Evolutionary conservation across 441 rosid species (phyloP).

Genomic region (Populus tomentosa): DNA sequence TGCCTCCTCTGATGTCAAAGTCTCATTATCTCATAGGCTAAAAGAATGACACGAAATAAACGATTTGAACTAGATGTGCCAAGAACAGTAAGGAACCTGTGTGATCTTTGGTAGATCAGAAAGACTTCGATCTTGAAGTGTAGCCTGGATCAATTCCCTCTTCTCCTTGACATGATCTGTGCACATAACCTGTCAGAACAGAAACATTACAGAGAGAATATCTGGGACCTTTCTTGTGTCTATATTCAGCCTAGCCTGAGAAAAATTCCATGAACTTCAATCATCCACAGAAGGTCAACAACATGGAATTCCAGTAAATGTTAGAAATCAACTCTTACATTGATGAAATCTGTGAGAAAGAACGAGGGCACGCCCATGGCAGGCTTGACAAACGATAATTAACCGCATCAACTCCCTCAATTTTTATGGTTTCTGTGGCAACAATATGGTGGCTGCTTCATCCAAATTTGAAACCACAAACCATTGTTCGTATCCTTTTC

Average conservation of each 20-base stretch:
- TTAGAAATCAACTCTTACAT: slow-evolving; percentile 26
- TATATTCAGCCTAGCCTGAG: not conserved
- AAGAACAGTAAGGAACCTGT: slow-evolving; percentile 33
- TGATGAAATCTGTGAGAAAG: slow-evolving; percentile 56
- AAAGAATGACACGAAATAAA: not conserved
- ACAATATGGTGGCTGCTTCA: slow-evolving; percentile 48
- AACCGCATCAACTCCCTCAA: slow-evolving; percentile 45
- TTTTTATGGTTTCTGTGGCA: slow-evolving; percentile 63
- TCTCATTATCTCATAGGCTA: not conserved
- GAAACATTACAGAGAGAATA: not conserved
- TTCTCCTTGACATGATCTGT: slow-evolving; percentile 51
- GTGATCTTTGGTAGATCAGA: slow-evolving; percentile 50
- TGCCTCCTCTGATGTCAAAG: too few species aligned
- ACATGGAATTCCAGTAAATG: too few species aligned
- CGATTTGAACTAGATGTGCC: not conserved
- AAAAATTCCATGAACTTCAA: too few species aligned
- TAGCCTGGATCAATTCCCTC: slow-evolving; percentile 46
- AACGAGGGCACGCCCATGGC: slow-evolving; percentile 45
- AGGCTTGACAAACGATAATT: slow-evolving; percentile 55
- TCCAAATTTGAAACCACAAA: slow-evolving; percentile 50
- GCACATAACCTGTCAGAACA: slow-evolving; percentile 48
- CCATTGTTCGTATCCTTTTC: slow-evolving; percentile 66
- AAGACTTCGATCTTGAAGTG: slow-evolving; percentile 42
- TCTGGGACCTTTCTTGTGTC: too few species aligned
- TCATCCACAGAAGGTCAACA: not conserved